Evolutionary conservation across 2,329 filamentous ascomycete species (phyloP).

Genomic region (Aureobasidium melanogenum): DNA sequence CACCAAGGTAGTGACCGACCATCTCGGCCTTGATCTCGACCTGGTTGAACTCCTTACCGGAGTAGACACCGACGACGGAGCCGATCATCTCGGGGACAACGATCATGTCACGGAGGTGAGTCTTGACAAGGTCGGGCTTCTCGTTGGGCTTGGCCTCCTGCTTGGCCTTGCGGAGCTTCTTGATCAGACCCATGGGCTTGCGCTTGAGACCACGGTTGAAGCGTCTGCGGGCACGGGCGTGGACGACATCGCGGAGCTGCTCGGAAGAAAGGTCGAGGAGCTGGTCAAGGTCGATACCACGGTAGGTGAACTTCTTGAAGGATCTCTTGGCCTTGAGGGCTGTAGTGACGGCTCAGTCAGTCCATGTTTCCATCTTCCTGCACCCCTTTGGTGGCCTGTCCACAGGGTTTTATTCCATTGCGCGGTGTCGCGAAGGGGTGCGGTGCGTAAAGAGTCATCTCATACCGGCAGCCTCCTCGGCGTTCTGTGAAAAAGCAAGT

Average conservation of each 20-base stretch:
- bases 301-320: conserved; percentile 99
- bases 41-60: conserved; percentile 99
- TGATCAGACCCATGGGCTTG: conserved; percentile 99
- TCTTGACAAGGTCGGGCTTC: conserved; percentile 99
- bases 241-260: conserved; percentile 98
- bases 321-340: conserved; percentile 99
- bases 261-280: conserved; percentile 98
- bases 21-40: conserved; percentile 99
- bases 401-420: conserved; percentile 32
- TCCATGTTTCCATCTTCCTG: conserved; percentile 27
- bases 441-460: conserved; percentile 14
- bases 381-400: conserved; percentile 32
- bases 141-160: conserved; percentile 98
- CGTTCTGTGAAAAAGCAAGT: conserved; percentile 56
- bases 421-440: conserved; percentile 19
- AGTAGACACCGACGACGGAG: conserved; percentile 97
- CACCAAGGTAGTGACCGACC: conserved; percentile 98
- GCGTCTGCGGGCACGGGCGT: conserved; percentile 94
- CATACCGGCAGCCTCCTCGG: conserved; percentile 85
- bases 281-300: conserved; percentile 98
- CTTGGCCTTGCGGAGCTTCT: conserved; percentile 99
- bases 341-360: conserved; percentile 31
- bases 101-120: conserved; percentile 99
- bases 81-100: conserved; percentile 99
- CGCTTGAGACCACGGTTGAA: conserved; percentile 99